phyloP scores from a whole-genome alignment of 1,139 yeast genomes.

The Waltiozyma sp. region DNA sequence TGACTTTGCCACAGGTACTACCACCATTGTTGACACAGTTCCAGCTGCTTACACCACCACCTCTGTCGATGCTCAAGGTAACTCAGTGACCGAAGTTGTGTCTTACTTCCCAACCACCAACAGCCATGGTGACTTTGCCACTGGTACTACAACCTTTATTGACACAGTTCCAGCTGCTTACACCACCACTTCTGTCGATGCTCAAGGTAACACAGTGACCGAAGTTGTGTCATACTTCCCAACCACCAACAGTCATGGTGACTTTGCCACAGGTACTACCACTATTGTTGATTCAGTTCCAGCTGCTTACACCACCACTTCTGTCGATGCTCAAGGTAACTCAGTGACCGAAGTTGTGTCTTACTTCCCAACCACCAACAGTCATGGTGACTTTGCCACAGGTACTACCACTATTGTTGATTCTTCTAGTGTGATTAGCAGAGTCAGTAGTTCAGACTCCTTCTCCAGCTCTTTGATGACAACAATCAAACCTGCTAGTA shows the following conservation, averaged over 20 bases:
- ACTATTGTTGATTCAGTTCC: background rate
- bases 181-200: conserved; percentile 1
- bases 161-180: background rate
- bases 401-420: background rate
- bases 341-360: conserved; percentile 1
- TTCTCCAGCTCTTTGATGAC: no score
- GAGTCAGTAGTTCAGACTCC: no score
- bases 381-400: conserved; percentile 1
- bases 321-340: background rate
- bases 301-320: conserved; percentile 1
- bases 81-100: background rate
- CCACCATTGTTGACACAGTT: background rate
- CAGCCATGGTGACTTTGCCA: background rate
- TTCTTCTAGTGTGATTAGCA: no score
- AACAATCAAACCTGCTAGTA: no score
- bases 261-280: background rate
- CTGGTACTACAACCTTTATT: background rate
- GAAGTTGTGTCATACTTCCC: background rate
- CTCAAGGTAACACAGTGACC: background rate
- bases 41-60: conserved; percentile 1
- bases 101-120: background rate
- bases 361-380: conserved; percentile 2
- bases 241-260: background rate
- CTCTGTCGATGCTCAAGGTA: background rate
- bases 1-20: background rate